Evolutionary conservation across 2,329 filamentous ascomycete species (phyloP), one percentile per base, ranked within the genome.

Genomic region (Alternaria gansuensis): DNA sequence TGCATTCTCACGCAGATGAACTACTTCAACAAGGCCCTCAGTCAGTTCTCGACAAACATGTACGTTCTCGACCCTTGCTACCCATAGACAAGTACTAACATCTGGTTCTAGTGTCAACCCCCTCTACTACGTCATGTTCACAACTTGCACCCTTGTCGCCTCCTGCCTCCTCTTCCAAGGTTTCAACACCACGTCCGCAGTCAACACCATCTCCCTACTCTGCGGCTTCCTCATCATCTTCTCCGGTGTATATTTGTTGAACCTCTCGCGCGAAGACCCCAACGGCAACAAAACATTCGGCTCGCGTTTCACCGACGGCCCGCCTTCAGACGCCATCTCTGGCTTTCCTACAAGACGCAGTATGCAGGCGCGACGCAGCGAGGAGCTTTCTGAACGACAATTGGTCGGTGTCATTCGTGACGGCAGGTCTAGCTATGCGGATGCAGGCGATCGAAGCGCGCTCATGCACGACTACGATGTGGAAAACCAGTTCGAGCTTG

Each of bases 1-100:
- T 99, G 95, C 82, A 98, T 99, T 75, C 79, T 99, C 67, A 97
- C 93, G 8, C 95, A 99, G 83, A 98, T 99, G 95, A 99, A 99
- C 80, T 99, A 99, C 80, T 97, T 99, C 81, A 99, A 99, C 84
- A 99, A 99, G 80, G 95, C 95, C 7, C 82, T 99, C 60, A 96
- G 92, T 78, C 93, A 96, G 73, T 99, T 98, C 80, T 94, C 92
- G 29, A 97, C 95, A 31, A 97, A 96, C 70, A 96, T 99, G 93
- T 97, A 85, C 77, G 91, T 82, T 14, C 9, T 26, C 13, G 7
- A 26, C 8, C 51, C 24, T 14, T 13, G 23, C 23, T 1, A 9
- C 31, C 28, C 21, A 26, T 2, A 17, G 14, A 5, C 21, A 3
- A 45, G 10, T 44, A 33, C 56, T 69, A 56, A 71, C 63, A 34